Base-by-base conservation (phyloP, 2,329 filamentous ascomycete species). In the Fusarium chlamydosporum region DNA sequence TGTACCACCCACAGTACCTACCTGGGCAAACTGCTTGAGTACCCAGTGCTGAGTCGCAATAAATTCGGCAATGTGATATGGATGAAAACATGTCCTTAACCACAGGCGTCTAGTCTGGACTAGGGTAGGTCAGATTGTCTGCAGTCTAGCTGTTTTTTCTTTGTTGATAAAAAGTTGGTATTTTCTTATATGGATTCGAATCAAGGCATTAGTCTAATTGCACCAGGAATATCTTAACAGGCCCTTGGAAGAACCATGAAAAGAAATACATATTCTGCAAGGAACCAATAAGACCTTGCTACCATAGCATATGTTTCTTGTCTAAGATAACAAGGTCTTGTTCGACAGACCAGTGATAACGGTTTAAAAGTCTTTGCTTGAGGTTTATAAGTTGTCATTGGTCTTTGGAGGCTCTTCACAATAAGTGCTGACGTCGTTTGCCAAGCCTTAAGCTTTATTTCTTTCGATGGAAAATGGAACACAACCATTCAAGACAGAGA, bases 361-460 rank as follows among this genome's bases (percentile, higher is more conserved):
- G 16, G 10, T 27, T 41, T 27, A 29, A 60, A 60, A 23, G 15
- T 26, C 31, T 53, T 35, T 35, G 50, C 34, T 46, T 34, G 23
- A 18, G 26, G 41, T 43, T 20, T 15, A n/a, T 12, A 34, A 34
- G 35, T 29, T 43, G 12, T 12, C 29, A 65, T 65, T 65, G 53
- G 53, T 18, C 31, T 45, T 23, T 42, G 20, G 35, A 27, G 61
- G n/a, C 35, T 53, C 45, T 51, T 38, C 23, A 26, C 29, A 34
- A 6, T 31, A 52, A 53, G 23, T 26, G 31, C 31, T 60, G 53
- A 65, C 46, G 61, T 54, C 27, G 20, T 41, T 4, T 7, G 35
- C 53, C 60, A 52, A 65, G 53, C 53, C 40, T 48, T 42, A 31
- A 46, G 35, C 43, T 43, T 37, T 34, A 46, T 56, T 63, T 65